phyloP scores from a whole-genome alignment of 2,329 filamentous ascomycete species.

The Alternaria sp. region DNA sequence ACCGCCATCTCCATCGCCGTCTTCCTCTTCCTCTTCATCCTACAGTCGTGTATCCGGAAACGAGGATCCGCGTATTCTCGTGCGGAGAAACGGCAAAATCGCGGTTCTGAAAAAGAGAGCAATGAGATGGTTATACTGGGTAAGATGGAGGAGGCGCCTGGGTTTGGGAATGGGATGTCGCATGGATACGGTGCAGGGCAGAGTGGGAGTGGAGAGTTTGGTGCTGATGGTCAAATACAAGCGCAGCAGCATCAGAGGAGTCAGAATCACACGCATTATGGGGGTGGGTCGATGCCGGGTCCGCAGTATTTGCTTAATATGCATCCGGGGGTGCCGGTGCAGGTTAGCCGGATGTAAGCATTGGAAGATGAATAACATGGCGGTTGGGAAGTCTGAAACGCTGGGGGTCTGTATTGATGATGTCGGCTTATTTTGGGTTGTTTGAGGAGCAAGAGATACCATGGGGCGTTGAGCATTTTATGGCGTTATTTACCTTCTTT shows the following conservation, averaged over 20 bases:
- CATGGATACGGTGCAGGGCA: slow-evolving; percentile 15
- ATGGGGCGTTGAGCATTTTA: slow-evolving; percentile 3
- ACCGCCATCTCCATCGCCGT: slow-evolving; percentile 37
- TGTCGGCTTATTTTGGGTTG: not conserved
- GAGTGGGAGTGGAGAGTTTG: slow-evolving; percentile 18
- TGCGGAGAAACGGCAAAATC: slow-evolving; percentile 16
- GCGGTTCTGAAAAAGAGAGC: slow-evolving; percentile 30
- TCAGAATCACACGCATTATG: slow-evolving; percentile 25
- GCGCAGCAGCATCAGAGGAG: slow-evolving; percentile 16
- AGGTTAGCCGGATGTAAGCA: slow-evolving; percentile 26
- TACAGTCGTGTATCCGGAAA: slow-evolving; percentile 39
- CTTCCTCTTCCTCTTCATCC: slow-evolving; percentile 31
- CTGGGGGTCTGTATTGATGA: not conserved
- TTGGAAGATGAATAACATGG: slow-evolving; percentile 8
- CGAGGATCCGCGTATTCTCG: slow-evolving; percentile 40
- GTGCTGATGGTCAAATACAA: slow-evolving; percentile 16
- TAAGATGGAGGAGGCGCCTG: slow-evolving; percentile 23
- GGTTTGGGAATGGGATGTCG: not conserved
- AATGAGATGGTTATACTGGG: slow-evolving; percentile 36
- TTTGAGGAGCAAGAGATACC: slow-evolving; percentile 11
- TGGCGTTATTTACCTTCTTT: not conserved
- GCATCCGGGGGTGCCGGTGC: slow-evolving; percentile 50
- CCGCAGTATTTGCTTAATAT: slow-evolving; percentile 51
- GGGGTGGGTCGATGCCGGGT: slow-evolving; percentile 47
- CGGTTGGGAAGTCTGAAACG: not conserved